Conservation (phyloP, 306 rosid genomes). For the Crataegus laevigata region DNA sequence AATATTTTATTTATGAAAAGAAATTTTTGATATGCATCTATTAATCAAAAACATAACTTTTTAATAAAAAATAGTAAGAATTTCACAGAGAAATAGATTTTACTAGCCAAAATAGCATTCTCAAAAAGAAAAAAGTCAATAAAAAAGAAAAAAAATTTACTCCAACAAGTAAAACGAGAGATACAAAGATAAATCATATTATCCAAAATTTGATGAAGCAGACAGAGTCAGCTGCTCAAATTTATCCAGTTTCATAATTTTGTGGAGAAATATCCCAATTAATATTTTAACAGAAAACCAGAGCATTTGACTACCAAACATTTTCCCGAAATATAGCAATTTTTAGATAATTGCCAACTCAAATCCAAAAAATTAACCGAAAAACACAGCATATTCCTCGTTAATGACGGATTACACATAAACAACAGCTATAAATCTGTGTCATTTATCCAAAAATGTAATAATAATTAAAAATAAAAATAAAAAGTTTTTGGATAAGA, state of each 20-base stretch:
- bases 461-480: not conserved
- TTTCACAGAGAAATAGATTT: not conserved
- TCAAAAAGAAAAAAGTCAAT: not conserved
- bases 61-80: not conserved
- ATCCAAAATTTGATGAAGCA: not conserved
- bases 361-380: not conserved
- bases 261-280: not conserved
- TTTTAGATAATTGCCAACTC: not conserved
- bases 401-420: not conserved
- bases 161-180: not conserved
- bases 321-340: not conserved
- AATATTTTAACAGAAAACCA: not conserved
- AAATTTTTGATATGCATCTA: no score
- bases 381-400: not conserved
- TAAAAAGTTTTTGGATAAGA: slow-evolving; percentile 17
- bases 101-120: not conserved
- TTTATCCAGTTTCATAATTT: not conserved
- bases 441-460: not conserved
- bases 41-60: not conserved
- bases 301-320: not conserved
- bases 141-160: not conserved
- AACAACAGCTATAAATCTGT: not conserved
- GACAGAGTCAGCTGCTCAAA: not conserved
- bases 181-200: not conserved
- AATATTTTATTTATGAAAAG: no score